Percentiles rank a stretch among this genome's conserved stretches.
Evolutionary conservation across 371 early-diverging fungal species (phyloP).

Genomic region (Mortierella sp.): DNA sequence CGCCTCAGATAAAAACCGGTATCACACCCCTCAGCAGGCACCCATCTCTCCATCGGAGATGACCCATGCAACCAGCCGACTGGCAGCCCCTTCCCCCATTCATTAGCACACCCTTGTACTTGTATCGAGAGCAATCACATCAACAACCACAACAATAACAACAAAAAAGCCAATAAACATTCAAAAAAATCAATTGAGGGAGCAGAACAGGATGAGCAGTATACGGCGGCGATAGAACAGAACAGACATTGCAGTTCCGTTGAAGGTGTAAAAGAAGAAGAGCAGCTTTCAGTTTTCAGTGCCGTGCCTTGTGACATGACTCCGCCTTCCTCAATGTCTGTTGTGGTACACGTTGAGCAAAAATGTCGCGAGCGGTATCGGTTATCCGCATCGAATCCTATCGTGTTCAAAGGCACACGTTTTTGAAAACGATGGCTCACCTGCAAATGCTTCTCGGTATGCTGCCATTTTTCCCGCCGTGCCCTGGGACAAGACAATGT

Average conservation of each 20-base stretch:
- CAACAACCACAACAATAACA: background rate
- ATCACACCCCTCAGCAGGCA: constrained; percentile 35
- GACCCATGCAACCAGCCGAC: constrained; percentile 46
- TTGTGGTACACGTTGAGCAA: background rate
- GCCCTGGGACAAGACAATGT: background rate
- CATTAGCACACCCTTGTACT: constrained; percentile 28
- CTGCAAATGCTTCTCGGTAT: background rate
- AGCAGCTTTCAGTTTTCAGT: background rate
- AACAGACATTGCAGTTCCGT: background rate
- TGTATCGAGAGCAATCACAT: background rate
- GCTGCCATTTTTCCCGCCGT: background rate
- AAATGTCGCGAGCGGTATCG: background rate
- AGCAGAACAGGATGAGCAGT: background rate
- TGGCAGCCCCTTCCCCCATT: constrained; percentile 52
- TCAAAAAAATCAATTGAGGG: constrained; percentile 13
- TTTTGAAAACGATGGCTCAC: background rate
- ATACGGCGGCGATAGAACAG: background rate
- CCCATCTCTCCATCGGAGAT: constrained; percentile 55
- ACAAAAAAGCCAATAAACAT: background rate
- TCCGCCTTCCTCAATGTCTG: background rate
- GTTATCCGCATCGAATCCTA: constrained; percentile 6
- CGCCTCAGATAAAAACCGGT: constrained; percentile 29
- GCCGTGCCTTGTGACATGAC: background rate
- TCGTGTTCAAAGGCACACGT: constrained; percentile 10
- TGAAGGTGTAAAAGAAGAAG: background rate